Conservation (phyloP, 441 rosid species). For the Rhodomyrtus psidioides region DNA sequence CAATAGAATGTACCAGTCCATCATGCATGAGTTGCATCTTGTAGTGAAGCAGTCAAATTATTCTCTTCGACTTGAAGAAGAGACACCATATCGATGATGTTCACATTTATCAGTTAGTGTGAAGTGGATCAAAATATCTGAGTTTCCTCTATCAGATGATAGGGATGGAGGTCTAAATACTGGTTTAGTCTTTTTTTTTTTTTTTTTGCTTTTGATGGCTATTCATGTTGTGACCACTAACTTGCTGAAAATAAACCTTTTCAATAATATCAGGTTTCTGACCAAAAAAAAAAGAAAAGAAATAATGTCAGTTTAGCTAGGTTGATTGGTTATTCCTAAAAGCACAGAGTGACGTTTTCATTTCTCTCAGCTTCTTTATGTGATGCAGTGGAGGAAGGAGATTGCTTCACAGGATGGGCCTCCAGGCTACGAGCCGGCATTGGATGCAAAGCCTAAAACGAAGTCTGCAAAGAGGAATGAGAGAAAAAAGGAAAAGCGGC, state of each 20-base stretch:
- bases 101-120: background rate
- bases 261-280: background rate
- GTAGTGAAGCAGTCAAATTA: background rate
- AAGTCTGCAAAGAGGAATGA: slow-evolving; percentile 84
- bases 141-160: background rate
- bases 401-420: slow-evolving; percentile 52
- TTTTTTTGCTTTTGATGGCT: background rate
- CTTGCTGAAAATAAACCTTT: background rate
- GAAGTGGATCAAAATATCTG: background rate
- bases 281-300: no score
- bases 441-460: slow-evolving; percentile 64
- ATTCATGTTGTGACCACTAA: background rate
- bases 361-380: background rate
- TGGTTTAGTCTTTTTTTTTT: no score
- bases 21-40: background rate
- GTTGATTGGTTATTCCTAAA: background rate
- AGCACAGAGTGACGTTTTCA: background rate
- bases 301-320: background rate
- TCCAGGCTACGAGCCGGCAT: slow-evolving; percentile 69
- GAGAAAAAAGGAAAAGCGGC: slow-evolving; percentile 88
- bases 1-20: background rate
- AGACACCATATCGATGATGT: background rate
- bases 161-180: background rate
- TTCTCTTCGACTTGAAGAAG: background rate
- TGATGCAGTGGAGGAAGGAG: slow-evolving; percentile 77